Evolutionary conservation across 78 protist genomes (phyloP), one percentile per base, ranked within the genome.

Genomic region (Dictyostelium brefeldianum): DNA sequence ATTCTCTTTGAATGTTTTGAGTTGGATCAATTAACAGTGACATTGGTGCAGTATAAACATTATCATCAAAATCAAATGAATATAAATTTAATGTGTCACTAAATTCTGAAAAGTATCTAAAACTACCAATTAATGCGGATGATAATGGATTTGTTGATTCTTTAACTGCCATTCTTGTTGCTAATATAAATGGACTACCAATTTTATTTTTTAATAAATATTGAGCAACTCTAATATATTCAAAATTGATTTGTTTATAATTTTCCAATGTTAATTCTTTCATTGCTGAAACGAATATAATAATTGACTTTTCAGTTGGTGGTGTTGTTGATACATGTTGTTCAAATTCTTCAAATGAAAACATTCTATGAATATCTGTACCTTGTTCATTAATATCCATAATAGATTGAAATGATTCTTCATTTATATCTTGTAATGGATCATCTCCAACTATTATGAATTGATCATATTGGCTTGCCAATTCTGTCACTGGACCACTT

Each of bases 361-460:
- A 7, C 9, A 62, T 25, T 6, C 4, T n/a, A 25, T 62, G 25
- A 25, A 62, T 22, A 62, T 64, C 43, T 4, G 46, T 64, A 11
- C 73, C 73, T 64, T 31, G 22, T 5, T 64, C 73, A 29, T 64
- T 64, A 12, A 64, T 41, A 64, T 64, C 73, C 73, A 64, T 64
- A 25, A 64, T 36, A 3, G 43, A 2, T 36, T 36, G 43, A 3
- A n/a, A n/a, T 65, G 43, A 27, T 20, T 15, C 5, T 65, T 18
- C 31, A 69, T 2, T 46, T 25, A 69, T 12, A 48, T 46, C 69
- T 67, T 1, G 1, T 36, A 36, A 36, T 36, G 1, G 43, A 36
- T 75, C 4, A 9, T n/a, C n/a, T n/a, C 79, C 12, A 81, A 51
- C 7, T 46, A n/a, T 17, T 14, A n/a, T n/a, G 36, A 69, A 15